Conservation (phyloP, 495 filamentous ascomycete genomes). For the Lophiostoma macrostomum region DNA sequence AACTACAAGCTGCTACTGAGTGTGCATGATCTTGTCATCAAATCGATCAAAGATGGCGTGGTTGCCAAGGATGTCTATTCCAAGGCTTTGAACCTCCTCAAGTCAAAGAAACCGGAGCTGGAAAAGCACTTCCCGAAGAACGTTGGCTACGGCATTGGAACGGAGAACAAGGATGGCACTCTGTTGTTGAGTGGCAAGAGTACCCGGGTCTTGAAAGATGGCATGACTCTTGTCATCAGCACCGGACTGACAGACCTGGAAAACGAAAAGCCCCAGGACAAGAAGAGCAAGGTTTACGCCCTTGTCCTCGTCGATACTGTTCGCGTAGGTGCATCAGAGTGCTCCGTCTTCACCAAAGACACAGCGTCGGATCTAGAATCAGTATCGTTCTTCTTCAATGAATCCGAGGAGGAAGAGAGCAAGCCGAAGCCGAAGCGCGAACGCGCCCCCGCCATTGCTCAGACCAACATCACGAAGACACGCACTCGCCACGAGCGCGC, state of each 20-base stretch:
- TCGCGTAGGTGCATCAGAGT: slow-evolving; percentile 71
- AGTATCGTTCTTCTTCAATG: slow-evolving; percentile 95
- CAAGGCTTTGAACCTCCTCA: slow-evolving; percentile 76
- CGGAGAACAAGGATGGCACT: slow-evolving; percentile 80
- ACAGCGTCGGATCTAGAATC: slow-evolving; percentile 86
- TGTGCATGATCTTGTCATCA: slow-evolving; percentile 81
- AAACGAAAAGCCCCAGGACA: slow-evolving; percentile 77
- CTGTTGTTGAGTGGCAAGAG: slow-evolving; percentile 84
- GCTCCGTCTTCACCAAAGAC: slow-evolving; percentile 87
- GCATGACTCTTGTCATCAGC: slow-evolving; percentile 90
- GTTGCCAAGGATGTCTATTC: slow-evolving; percentile 85
- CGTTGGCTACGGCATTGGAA: slow-evolving; percentile 84
- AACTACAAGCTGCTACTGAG: slow-evolving; percentile 90
- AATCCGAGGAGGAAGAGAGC: slow-evolving; percentile 53
- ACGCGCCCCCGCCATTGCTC: slow-evolving; percentile 72
- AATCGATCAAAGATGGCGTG: slow-evolving; percentile 84
- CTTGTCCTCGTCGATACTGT: slow-evolving; percentile 90
- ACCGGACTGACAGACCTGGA: slow-evolving; percentile 84
- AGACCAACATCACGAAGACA: slow-evolving; percentile 89
- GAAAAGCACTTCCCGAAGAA: slow-evolving; percentile 91
- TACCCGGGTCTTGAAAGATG: slow-evolving; percentile 76
- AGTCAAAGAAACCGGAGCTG: slow-evolving; percentile 85
- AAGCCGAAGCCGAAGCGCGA: slow-evolving; percentile 83
- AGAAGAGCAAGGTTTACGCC: slow-evolving; percentile 81
- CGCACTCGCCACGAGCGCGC: slow-evolving; percentile 87